Conservation (phyloP, 2,329 filamentous ascomycete species). For the Talaromyces sp. region DNA sequence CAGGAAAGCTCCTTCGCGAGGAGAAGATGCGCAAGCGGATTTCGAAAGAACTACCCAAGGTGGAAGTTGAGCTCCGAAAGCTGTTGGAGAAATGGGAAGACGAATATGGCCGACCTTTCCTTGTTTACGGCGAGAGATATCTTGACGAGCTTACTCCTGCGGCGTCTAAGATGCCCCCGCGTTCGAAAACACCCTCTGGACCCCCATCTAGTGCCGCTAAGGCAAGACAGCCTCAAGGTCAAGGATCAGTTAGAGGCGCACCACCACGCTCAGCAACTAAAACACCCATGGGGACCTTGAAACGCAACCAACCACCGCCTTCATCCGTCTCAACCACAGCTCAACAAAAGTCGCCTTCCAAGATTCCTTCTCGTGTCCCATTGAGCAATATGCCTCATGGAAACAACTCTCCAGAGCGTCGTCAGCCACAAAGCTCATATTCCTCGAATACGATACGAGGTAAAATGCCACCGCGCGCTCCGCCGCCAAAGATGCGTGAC, state of each 20-base stretch:
- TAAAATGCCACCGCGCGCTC: constrained; percentile 46
- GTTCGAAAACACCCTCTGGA: constrained; percentile 42
- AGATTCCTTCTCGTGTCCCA: constrained; percentile 44
- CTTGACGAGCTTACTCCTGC: constrained; percentile 70
- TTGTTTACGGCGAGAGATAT: constrained; percentile 88
- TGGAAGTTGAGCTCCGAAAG: constrained; percentile 76
- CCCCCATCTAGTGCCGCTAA: constrained; percentile 24
- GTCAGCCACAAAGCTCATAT: constrained; percentile 38
- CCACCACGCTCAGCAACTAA: constrained; percentile 41
- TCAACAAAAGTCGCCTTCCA: constrained; percentile 39
- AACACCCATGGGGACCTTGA: constrained; percentile 41
- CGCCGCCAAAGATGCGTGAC: constrained; percentile 88
- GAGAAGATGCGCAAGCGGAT: constrained; percentile 99
- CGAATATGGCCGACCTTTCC: constrained; percentile 87
- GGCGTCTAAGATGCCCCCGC: constrained; percentile 61
- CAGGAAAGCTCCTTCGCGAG: constrained; percentile 85
- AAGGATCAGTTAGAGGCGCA: constrained; percentile 30
- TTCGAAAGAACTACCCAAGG: constrained; percentile 88
- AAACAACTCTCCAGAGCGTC: constrained; percentile 76
- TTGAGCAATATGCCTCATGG: constrained; percentile 43
- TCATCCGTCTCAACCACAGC: background rate
- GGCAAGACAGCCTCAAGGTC: constrained; percentile 22
- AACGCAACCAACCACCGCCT: constrained; percentile 29
- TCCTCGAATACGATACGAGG: constrained; percentile 41
- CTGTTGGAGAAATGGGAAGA: constrained; percentile 85